Percentiles rank a stretch among this genome's conserved stretches.
phyloP scores from a whole-genome alignment of 257 asterid species.

The Fraxinus quadrangulata region DNA sequence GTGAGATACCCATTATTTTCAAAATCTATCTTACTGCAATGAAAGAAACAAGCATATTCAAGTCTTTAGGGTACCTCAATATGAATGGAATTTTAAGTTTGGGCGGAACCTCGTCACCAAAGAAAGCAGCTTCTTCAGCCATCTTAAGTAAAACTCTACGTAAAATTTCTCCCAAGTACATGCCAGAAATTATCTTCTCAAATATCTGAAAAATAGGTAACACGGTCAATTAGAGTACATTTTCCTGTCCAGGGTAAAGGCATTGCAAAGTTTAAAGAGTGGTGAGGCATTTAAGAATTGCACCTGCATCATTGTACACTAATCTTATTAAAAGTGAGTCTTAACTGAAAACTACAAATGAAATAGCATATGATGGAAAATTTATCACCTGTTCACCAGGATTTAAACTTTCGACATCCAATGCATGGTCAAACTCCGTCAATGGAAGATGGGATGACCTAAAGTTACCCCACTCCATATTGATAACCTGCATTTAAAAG shows the following conservation, averaged over 20 bases:
- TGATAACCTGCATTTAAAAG: conserved; percentile 63
- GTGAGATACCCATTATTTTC: neutral
- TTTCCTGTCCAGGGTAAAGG: neutral
- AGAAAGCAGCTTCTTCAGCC: conserved; percentile 78
- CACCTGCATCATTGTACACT: neutral
- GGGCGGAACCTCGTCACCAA: conserved; percentile 78
- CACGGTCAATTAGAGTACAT: neutral
- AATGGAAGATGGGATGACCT: conserved; percentile 86
- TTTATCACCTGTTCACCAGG: conserved; percentile 76
- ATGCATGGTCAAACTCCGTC: conserved; percentile 65
- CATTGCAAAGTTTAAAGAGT: neutral
- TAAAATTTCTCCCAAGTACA: conserved; percentile 91
- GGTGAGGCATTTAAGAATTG: neutral
- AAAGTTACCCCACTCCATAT: conserved; percentile 98
- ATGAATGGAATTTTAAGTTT: conserved; percentile 58
- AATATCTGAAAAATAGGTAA: conserved; percentile 50
- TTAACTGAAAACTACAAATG: conserved; percentile 9
- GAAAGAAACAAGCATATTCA: conserved; percentile 7
- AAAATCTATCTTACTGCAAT: neutral
- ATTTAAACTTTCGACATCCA: conserved; percentile 80
- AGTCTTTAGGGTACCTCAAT: conserved; percentile 48
- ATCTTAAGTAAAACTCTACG: conserved; percentile 66
- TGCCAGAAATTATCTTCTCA: conserved; percentile 82
- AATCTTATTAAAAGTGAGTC: neutral
- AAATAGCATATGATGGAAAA: conserved; percentile 4